Percentiles rank a stretch among this genome's conserved stretches.
phyloP scores from a whole-genome alignment of 2,329 filamentous ascomycete genomes.

The Endothia cerciana region DNA sequence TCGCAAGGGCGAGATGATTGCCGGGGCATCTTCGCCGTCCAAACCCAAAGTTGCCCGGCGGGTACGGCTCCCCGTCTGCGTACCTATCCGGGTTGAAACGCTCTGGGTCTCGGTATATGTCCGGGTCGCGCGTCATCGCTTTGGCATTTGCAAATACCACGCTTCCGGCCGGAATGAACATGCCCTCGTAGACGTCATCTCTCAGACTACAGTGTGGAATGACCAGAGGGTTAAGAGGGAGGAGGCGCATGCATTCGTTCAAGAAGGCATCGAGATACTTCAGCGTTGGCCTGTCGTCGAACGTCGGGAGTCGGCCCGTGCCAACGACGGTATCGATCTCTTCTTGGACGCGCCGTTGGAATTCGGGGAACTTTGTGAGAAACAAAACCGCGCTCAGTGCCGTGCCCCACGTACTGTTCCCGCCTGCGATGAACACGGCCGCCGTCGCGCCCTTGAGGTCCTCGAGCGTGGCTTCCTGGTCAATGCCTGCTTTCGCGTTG shows the following conservation, averaged over 20 bases:
- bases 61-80: constrained; percentile 49
- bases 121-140: constrained; percentile 49
- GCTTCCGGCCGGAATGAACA: constrained; percentile 60
- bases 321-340: constrained; percentile 54
- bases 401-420: constrained; percentile 50
- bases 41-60: constrained; percentile 55
- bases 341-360: constrained; percentile 51
- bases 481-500: constrained; percentile 35
- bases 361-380: constrained; percentile 45
- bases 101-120: constrained; percentile 46
- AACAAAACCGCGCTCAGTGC: constrained; percentile 47
- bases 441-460: constrained; percentile 55
- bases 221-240: constrained; percentile 51
- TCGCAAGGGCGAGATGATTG: constrained; percentile 30
- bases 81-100: constrained; percentile 53
- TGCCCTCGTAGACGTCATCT: constrained; percentile 61
- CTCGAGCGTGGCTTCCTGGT: constrained; percentile 42
- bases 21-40: constrained; percentile 50
- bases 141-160: constrained; percentile 43
- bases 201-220: constrained; percentile 58
- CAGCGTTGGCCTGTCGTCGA: constrained; percentile 48
- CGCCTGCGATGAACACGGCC: constrained; percentile 52
- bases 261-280: constrained; percentile 51
- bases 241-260: constrained; percentile 50
- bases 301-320: constrained; percentile 47